phyloP scores from a whole-genome alignment of 768 basidiomycete genomes.

The Collybia mongolica region DNA sequence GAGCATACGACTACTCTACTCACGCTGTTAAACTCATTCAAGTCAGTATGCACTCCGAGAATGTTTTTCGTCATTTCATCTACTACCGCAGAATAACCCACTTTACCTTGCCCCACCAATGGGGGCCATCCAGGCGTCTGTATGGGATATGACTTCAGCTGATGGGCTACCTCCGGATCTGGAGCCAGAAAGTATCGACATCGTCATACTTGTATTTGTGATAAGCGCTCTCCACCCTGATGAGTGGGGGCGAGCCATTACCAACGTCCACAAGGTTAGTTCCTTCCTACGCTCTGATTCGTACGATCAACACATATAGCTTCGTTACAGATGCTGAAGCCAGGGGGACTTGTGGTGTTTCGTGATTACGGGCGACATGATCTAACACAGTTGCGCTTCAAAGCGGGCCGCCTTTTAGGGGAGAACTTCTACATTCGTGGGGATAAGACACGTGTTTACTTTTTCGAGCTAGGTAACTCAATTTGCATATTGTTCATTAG shows the following conservation, averaged over 20 bases:
- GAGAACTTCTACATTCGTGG: slow-evolving; percentile 97
- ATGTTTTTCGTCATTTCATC: slow-evolving; percentile 2
- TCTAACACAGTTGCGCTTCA: slow-evolving; percentile 93
- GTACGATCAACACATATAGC: background rate
- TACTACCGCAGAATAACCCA: slow-evolving; percentile 55
- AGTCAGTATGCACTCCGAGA: slow-evolving; percentile 36
- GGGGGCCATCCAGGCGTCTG: slow-evolving; percentile 74
- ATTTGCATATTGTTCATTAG: background rate
- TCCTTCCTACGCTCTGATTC: too few species aligned
- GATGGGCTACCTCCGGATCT: slow-evolving; percentile 62
- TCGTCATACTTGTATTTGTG: slow-evolving; percentile 92
- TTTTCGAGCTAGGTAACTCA: slow-evolving; percentile 79
- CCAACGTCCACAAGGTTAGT: slow-evolving; percentile 74
- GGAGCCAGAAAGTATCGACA: slow-evolving; percentile 71
- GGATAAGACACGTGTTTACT: slow-evolving; percentile 97
- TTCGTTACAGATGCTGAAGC: slow-evolving; percentile 75
- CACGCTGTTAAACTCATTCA: slow-evolving; percentile 90
- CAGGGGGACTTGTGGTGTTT: slow-evolving; percentile 78
- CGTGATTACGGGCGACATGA: slow-evolving; percentile 97
- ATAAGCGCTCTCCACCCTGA: slow-evolving; percentile 89
- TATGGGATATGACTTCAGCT: slow-evolving; percentile 87
- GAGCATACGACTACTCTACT: slow-evolving; percentile 88
- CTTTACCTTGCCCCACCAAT: slow-evolving; percentile 65
- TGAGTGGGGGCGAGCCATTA: slow-evolving; percentile 85
- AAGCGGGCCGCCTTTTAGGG: slow-evolving; percentile 79